Evolutionary conservation across 2,329 filamentous ascomycete species (phyloP).

Genomic region (Raffaelea arxii): DNA sequence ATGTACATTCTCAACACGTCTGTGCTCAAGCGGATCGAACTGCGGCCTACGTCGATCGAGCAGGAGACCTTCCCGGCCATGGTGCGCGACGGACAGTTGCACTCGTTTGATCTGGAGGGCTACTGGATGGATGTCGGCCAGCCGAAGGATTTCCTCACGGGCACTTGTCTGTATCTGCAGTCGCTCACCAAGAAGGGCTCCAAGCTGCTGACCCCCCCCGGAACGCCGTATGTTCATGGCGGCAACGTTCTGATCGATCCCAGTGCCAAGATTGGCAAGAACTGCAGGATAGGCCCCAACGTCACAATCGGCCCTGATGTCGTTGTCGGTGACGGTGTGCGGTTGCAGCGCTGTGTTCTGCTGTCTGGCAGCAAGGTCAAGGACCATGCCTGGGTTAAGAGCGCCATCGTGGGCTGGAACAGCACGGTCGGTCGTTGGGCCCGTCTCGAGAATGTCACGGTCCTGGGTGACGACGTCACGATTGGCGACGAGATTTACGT

Average conservation of each 20-base stretch:
- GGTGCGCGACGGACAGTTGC: conserved; percentile 77
- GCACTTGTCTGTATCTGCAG: conserved; percentile 91
- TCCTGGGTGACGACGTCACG: conserved; percentile 93
- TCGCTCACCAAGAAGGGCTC: conserved; percentile 84
- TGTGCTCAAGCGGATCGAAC: conserved; percentile 82
- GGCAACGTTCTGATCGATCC: conserved; percentile 95
- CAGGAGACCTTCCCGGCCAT: conserved; percentile 98
- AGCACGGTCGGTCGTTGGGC: conserved; percentile 93
- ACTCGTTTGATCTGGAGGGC: conserved; percentile 92
- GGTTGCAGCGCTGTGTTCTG: conserved; percentile 86
- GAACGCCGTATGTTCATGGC: conserved; percentile 75
- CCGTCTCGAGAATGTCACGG: conserved; percentile 93
- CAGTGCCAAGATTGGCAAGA: conserved; percentile 91
- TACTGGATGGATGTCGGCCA: conserved; percentile 99
- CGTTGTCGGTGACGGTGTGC: conserved; percentile 85
- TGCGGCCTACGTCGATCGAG: conserved; percentile 94
- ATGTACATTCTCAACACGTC: conserved; percentile 97
- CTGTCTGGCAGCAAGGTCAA: conserved; percentile 88
- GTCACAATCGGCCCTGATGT: conserved; percentile 93
- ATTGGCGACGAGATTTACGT: conserved; percentile 98
- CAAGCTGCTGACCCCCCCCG: conserved; percentile 66
- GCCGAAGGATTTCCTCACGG: conserved; percentile 94
- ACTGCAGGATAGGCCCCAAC: conserved; percentile 96
- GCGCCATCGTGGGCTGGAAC: conserved; percentile 97
- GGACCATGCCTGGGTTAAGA: conserved; percentile 98